Conservation (phyloP, 805 yeast species). For the Myxozyma neglecta region DNA sequence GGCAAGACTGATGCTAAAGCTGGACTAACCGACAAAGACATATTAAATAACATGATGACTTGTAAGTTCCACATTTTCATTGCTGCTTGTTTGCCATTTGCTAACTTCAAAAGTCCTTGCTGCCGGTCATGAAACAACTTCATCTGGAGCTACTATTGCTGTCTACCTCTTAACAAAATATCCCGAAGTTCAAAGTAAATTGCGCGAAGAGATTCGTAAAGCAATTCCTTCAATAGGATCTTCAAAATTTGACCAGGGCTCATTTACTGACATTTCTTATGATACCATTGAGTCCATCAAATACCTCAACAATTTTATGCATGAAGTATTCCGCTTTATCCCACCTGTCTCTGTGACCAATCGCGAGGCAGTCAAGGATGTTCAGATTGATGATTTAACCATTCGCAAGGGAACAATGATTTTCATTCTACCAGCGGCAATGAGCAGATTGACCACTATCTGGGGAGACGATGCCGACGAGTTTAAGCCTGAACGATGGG, state of each 20-base stretch:
- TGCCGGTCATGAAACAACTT: conserved; percentile 31
- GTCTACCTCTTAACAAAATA: conserved; percentile 13
- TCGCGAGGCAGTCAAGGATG: conserved; percentile 15
- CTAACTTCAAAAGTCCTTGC: conserved; percentile 16
- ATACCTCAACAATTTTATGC: conserved; percentile 20
- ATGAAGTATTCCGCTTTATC: conserved; percentile 17
- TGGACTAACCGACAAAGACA: conserved; percentile 14
- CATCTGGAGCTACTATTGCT: conserved; percentile 16
- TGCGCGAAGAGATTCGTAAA: conserved; percentile 19
- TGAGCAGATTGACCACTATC: neutral
- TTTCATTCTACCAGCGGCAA: conserved; percentile 3
- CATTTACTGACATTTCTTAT: conserved; percentile 3
- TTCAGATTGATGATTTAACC: conserved; percentile 5
- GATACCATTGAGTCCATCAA: conserved; percentile 16
- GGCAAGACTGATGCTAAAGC: conserved; percentile 1
- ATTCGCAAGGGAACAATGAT: neutral
- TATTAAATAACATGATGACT: conserved; percentile 22
- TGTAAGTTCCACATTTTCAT: conserved; percentile 6
- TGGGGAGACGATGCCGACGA: conserved; percentile 18
- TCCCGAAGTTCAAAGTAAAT: conserved; percentile 16
- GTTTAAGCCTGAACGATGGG: conserved; percentile 26
- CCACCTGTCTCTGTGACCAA: conserved; percentile 22
- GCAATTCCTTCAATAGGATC: conserved; percentile 3
- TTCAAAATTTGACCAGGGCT: neutral
- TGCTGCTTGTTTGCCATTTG: neutral